A percentile compares a stretch with the other conserved stretches of the same genome.
phyloP scores from a whole-genome alignment of 129 eudicot species.

The Escallonia herrerae region DNA sequence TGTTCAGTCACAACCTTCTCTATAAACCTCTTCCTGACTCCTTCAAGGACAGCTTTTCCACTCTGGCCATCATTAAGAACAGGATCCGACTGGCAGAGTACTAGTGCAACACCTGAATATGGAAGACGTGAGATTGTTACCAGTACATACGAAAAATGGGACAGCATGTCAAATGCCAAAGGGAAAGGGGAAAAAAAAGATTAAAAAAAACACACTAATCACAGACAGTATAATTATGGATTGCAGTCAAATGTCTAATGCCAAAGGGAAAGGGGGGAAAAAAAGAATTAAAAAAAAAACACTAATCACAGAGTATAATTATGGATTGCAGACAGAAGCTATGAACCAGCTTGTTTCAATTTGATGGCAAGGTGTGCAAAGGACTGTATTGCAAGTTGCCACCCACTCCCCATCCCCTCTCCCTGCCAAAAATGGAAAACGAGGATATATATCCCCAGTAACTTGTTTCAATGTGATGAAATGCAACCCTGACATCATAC shows the following conservation, averaged over 20 bases:
- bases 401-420: too few relatives aligned
- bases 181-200: too few relatives aligned
- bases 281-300: background rate
- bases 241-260: background rate
- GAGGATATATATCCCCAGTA: too few relatives aligned
- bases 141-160: background rate
- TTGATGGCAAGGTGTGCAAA: too few relatives aligned
- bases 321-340: background rate
- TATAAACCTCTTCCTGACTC: constrained; percentile 69
- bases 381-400: too few relatives aligned
- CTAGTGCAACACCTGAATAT: constrained; percentile 64
- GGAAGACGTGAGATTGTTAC: background rate
- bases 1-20: constrained; percentile 72
- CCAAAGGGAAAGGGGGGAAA: too few relatives aligned
- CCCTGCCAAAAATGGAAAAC: too few relatives aligned
- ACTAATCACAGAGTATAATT: background rate
- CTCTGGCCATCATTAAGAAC: constrained; percentile 77
- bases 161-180: background rate
- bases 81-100: constrained; percentile 81
- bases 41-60: constrained; percentile 65
- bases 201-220: background rate
- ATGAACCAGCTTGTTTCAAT: too few relatives aligned
- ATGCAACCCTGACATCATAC: too few relatives aligned
- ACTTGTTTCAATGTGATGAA: too few relatives aligned
- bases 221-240: background rate